These are phyloP conservation scores for Fusarium musae DNA, from an alignment of 2,329 filamentous ascomycete genomes.

Conservation along the genomic window DNA sequence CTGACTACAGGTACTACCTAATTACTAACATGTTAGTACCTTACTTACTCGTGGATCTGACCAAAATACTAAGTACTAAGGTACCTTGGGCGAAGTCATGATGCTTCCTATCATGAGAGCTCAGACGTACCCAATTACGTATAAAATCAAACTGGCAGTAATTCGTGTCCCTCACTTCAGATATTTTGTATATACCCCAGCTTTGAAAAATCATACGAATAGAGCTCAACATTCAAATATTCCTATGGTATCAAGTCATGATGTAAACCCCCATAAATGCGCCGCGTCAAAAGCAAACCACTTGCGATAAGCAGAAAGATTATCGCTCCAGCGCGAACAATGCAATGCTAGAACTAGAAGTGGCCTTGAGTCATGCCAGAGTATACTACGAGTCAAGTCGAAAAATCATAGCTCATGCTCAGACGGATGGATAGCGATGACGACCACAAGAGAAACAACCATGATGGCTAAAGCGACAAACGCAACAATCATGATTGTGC, in stretches of 20 bases:
- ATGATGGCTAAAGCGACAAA: conserved; percentile 72
- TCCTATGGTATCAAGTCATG: conserved; percentile 32
- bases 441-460: conserved; percentile 68
- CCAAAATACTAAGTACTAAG: too few relatives aligned
- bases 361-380: not conserved
- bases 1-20: not conserved
- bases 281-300: conserved; percentile 7
- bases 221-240: not conserved
- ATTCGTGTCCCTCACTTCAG: not conserved
- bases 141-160: not conserved
- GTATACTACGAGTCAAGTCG: not conserved
- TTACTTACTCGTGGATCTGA: not conserved
- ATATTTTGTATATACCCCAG: not conserved
- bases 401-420: conserved; percentile 30
- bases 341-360: not conserved
- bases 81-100: not conserved
- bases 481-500: conserved; percentile 77
- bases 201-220: not conserved
- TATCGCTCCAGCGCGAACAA: not conserved
- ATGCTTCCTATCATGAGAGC: conserved; percentile 13
- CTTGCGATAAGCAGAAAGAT: not conserved
- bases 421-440: conserved; percentile 64
- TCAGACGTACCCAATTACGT: not conserved
- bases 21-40: not conserved
- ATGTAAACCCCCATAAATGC: conserved; percentile 17